phyloP scores from a whole-genome alignment of 2,329 filamentous ascomycete genomes.

The Alternaria gaisen region DNA sequence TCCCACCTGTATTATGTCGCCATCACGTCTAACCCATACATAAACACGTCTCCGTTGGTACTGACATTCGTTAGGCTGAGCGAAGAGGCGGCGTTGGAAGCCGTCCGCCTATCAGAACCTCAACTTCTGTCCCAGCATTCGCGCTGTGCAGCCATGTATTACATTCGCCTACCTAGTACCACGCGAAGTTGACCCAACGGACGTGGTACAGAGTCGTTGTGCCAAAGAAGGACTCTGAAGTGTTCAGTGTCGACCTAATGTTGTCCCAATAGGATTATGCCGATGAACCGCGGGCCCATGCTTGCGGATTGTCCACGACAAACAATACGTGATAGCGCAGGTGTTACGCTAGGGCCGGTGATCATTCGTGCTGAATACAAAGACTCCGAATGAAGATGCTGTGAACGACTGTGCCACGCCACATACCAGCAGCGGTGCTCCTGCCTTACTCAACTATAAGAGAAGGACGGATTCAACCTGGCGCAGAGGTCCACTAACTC shows the following conservation, averaged over 20 bases:
- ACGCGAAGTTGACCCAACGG: neutral
- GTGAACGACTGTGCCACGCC: neutral
- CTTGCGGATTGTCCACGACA: neutral
- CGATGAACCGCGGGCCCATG: neutral
- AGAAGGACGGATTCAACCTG: neutral
- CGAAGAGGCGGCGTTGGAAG: neutral
- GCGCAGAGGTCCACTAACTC: neutral
- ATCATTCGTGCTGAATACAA: neutral
- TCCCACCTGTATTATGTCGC: neutral
- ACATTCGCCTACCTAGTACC: slow-evolving; percentile 1
- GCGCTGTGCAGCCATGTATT: neutral
- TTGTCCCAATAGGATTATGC: no score
- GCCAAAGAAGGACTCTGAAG: neutral
- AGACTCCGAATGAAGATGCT: neutral
- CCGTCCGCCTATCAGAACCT: neutral
- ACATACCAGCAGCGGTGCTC: neutral
- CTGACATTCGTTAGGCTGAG: slow-evolving; percentile 1
- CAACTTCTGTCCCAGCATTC: neutral
- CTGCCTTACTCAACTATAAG: neutral
- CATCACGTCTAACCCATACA: neutral
- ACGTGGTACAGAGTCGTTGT: neutral
- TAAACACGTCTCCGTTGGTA: neutral
- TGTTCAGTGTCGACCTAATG: neutral
- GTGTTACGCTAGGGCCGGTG: neutral
- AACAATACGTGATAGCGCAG: slow-evolving; percentile 3